Base-by-base conservation (phyloP, 371 early-diverging fungal genomes). In the Mortierella sp. region DNA sequence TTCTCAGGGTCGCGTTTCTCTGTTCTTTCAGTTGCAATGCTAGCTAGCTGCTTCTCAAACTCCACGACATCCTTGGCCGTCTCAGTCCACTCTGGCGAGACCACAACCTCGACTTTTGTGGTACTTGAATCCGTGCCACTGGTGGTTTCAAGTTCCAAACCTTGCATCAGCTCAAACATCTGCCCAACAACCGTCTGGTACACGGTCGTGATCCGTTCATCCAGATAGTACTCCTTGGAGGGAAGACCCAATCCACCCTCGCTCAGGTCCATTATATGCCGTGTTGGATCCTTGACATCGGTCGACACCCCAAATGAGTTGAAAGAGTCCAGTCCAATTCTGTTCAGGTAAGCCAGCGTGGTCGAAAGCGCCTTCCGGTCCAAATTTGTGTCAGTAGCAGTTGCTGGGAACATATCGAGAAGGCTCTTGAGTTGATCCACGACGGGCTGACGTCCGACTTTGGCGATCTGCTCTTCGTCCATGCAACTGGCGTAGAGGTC, bases 191-290 rank as follows among this genome's bases (percentile, higher is more conserved):
- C 86, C 28, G 81, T 70, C 48, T 89, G 88, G 44, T 88, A 89
- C 5, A 90, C 79, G 0, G 81, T 47, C 14, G 88, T 65, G 11
- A 88, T 88, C 9, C 89, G 76, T 10, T 88, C 73, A 28, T 93
- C 91, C 19, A 80, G 72, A 72, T 93, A 94, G 45, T 94, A 93
- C 24, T 90, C 89, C 28, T 92, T 93, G 63, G 92, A 90, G 9
- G 93, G 92, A 60, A 94, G 80, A 21, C 92, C 90, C 28, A 92
- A 65, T 1, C 92, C 92, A n/a, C 87, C 78, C 81, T 94, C 93
- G 11, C 70, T 78, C 2, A 94, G 58, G 26, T 86, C 81, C 24
- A 94, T 71, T 4, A 89, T 78, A 68, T 90, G 88, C 0, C 76
- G 60, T 9, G 84, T 83, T 19, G 94, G 94, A 48, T 92, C 83